Evolutionary conservation across 2,329 filamentous ascomycete genomes (phyloP), one percentile per base, ranked within the genome.

Genomic region (Penicillium sp.): DNA sequence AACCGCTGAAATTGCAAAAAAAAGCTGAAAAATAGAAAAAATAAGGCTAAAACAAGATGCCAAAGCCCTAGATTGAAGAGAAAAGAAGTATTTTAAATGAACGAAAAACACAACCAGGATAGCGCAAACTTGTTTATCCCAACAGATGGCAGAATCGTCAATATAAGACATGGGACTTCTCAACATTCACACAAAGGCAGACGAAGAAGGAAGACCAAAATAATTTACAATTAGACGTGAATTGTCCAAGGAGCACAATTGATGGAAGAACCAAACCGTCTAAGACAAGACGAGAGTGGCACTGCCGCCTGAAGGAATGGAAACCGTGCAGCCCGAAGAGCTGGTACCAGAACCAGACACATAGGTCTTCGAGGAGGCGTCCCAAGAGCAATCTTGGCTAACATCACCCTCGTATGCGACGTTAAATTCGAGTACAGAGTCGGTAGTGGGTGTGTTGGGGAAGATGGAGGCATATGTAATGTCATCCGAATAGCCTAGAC

Each of bases 391-490:
- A 50, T 70, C 80, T 58, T 71, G 76, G 45, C 84, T 70, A 62
- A 77, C 72, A 58, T 90, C 87, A 55, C 90, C 91, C 45, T 68
- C 77, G 63, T 97, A 88, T 66, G 86, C 83, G 68, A 97, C 84
- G 69, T 88, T 88, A 78, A 89, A 96, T 72, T 91, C 81, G 40
- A 96, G 85, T 60, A 78, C 74, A 38, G 84, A 85, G 18, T 74
- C 71, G 65, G 84, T 90, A 56, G 89, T 95, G 5, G 91, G 91
- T 60, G 76, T 68, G 79, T 97, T 97, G 70, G 86, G 85, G 81
- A 93, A 91, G 72, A 97, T 84, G 50, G 90, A 91, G 59, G 96
- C 77, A 79, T 84, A 97, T 43, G 88, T 94, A 61, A 88, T 85
- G 65, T 81, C 72, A 70, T 81, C 83, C 73, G 84, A 83, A 48